Evolutionary conservation across 2,329 filamentous ascomycete genomes (phyloP), one percentile per base, ranked within the genome.

Genomic region (Curvularia hawaiiensis): DNA sequence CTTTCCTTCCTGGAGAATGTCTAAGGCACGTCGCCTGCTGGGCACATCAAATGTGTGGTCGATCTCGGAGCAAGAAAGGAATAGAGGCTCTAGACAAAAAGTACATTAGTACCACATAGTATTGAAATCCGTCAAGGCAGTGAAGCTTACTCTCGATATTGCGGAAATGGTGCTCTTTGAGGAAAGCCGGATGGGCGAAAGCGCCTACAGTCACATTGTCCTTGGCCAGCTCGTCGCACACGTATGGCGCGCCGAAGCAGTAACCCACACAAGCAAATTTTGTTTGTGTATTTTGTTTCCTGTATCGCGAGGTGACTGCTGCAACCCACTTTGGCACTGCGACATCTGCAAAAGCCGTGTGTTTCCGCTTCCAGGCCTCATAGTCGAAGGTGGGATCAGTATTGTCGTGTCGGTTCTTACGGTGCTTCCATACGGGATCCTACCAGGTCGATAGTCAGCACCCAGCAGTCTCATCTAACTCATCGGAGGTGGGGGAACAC

Each of bases 111-210:
- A 47, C 6, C 18, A 47, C 4, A 20, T 5, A 1, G 5, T 8
- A 43, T 20, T 18, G 26, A 11, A 31, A 14, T 5, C 22, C 44
- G 22, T 14, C 6, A 31, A 8, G 30, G 20, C 4, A 8, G 4
- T 16, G 3, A 6, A 35, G 12, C 54, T 22, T 52, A 56, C 54
- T 78, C 75, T 77, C 74, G 3, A 80, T 45, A 4, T 75, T 68
- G 12, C 60, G 58, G 53, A 83, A 81, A 54, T 83, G 79, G 26
- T 74, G 67, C 50, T 83, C 80, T 46, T 80, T 82, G 44, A 84
- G 61, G 57, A 80, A 79, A 0, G 82, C 78, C 1, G 82, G 82
- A 59, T 84, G 82, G 0, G 80, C 82, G 65, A 84, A 81, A 0
- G 81, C 82, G 1, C 82, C 82, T 1, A 73, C 82, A 1, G 69